These are phyloP conservation scores for Talaromyces ruber DNA, from an alignment of 495 filamentous ascomycete species.

Conservation along the genomic window DNA sequence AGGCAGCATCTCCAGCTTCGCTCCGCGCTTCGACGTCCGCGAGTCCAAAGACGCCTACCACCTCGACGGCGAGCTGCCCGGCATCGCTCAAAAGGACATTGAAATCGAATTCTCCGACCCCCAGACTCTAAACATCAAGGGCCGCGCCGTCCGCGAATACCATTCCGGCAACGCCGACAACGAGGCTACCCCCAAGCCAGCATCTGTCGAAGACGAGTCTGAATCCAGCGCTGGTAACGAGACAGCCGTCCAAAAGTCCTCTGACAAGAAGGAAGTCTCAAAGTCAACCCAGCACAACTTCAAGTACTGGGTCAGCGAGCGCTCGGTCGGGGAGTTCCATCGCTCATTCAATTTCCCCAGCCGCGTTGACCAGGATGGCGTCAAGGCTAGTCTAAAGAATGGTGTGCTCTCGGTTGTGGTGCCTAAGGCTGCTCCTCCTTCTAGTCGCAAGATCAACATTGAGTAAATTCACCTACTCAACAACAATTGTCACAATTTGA, in stretches of 20 bases:
- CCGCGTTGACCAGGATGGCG: constrained; percentile 67
- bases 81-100: constrained; percentile 69
- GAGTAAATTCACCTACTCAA: constrained; percentile 30
- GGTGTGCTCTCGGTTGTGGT: constrained; percentile 69
- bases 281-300: constrained; percentile 14
- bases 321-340: constrained; percentile 73
- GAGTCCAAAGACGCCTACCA: constrained; percentile 66
- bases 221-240: constrained; percentile 18
- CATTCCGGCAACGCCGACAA: constrained; percentile 41
- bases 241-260: constrained; percentile 5
- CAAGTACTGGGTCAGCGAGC: constrained; percentile 80
- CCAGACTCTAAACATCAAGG: constrained; percentile 69
- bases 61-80: constrained; percentile 85
- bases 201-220: constrained; percentile 15
- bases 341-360: constrained; percentile 74
- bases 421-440: constrained; percentile 62
- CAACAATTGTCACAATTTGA: neutral
- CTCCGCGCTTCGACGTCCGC: constrained; percentile 74
- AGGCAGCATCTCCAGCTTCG: constrained; percentile 44
- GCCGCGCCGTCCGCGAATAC: constrained; percentile 44
- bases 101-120: constrained; percentile 79
- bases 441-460: constrained; percentile 49
- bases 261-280: constrained; percentile 6
- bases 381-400: constrained; percentile 70
- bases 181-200: constrained; percentile 27